Evolutionary conservation across 495 filamentous ascomycete species (phyloP).

Genomic region (Annulohypoxylon moriforme): DNA sequence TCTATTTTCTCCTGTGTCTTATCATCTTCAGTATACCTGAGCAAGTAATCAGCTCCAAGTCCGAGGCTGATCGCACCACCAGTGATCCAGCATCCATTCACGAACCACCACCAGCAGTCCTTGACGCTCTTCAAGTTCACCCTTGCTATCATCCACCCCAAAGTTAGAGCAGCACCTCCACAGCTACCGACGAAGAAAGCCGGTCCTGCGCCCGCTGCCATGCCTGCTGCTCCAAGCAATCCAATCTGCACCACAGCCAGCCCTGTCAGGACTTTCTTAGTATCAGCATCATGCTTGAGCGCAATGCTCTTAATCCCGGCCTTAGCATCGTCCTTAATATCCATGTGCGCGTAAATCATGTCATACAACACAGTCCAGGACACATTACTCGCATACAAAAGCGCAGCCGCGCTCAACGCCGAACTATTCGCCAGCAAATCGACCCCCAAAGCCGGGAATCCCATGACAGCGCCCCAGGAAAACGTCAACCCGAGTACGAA

Average conservation of each 20-base stretch:
- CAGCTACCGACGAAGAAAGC: constrained; percentile 87
- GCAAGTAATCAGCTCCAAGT: constrained; percentile 62
- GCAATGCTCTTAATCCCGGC: constrained; percentile 97
- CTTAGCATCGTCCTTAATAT: constrained; percentile 91
- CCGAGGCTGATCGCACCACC: constrained; percentile 64
- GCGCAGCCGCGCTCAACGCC: constrained; percentile 73
- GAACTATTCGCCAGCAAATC: constrained; percentile 75
- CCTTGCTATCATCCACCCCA: constrained; percentile 88
- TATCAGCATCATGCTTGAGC: constrained; percentile 85
- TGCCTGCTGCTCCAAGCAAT: constrained; percentile 81
- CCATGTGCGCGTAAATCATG: constrained; percentile 99
- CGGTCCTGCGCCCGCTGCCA: constrained; percentile 79
- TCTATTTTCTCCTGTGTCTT: constrained; percentile 11
- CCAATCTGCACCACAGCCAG: constrained; percentile 80
- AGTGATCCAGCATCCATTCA: constrained; percentile 69
- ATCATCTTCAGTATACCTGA: constrained; percentile 51
- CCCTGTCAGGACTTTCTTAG: constrained; percentile 83
- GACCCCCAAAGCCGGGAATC: constrained; percentile 90
- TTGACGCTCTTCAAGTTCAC: constrained; percentile 85
- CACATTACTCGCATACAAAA: constrained; percentile 86
- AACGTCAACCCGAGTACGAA: constrained; percentile 92
- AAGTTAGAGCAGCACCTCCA: constrained; percentile 78
- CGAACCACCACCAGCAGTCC: constrained; percentile 98
- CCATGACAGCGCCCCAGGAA: constrained; percentile 97
- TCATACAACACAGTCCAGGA: constrained; percentile 97